Evolutionary conservation across 805 yeast species (phyloP).

Genomic region (Barnettozyma botsteinii): DNA sequence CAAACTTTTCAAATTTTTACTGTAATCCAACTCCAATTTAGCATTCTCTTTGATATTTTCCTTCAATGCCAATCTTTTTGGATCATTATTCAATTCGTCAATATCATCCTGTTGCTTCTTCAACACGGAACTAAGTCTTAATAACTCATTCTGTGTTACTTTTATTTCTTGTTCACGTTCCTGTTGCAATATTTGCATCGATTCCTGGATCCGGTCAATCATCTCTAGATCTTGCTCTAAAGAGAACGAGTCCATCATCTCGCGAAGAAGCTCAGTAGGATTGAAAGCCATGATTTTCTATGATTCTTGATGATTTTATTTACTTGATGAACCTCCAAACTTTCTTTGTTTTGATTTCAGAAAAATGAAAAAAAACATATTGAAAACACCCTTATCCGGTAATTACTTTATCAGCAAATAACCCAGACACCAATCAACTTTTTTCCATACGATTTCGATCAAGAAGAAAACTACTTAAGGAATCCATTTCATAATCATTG

Average conservation of each 20-base stretch:
- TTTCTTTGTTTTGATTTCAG: neutral
- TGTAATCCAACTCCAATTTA: conserved; percentile 42
- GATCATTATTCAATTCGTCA: conserved; percentile 26
- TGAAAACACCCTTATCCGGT: neutral
- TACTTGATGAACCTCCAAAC: too few species aligned
- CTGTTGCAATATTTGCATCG: conserved; percentile 27
- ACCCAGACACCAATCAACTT: neutral
- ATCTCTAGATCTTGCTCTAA: conserved; percentile 45
- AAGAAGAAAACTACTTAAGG: too few species aligned
- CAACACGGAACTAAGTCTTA: conserved; percentile 16
- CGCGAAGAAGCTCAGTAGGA: conserved; percentile 29
- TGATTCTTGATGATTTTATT: too few species aligned
- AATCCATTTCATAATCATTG: too few species aligned
- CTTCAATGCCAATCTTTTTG: conserved; percentile 27
- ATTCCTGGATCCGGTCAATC: conserved; percentile 38
- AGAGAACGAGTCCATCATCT: conserved; percentile 43
- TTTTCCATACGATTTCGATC: too few species aligned
- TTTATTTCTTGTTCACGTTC: conserved; percentile 27
- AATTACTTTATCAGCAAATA: neutral
- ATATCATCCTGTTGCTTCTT: conserved; percentile 14
- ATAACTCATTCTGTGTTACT: conserved; percentile 19
- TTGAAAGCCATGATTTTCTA: conserved; percentile 2
- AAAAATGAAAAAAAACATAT: neutral
- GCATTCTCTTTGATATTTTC: conserved; percentile 33
- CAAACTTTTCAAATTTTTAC: conserved; percentile 46